Evolutionary conservation across 2,329 filamentous ascomycete genomes (phyloP).

Genomic region (Decorospora gaudefroyi): DNA sequence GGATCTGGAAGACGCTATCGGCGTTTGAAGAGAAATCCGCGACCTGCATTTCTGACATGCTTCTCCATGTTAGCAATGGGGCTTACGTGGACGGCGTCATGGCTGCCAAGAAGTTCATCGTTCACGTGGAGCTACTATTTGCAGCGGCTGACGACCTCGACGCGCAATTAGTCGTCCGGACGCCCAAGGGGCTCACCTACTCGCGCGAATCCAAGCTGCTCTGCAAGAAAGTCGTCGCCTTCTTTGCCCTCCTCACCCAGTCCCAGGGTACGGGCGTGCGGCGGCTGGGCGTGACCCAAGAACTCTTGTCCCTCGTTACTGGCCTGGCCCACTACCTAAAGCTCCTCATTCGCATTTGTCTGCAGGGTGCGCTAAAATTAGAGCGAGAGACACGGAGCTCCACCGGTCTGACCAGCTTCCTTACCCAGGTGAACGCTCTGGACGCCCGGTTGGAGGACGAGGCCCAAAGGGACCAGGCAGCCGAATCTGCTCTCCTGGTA

Average conservation of each 20-base stretch:
- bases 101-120: conserved; percentile 94
- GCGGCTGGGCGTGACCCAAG: conserved; percentile 94
- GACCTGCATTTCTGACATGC: conserved; percentile 98
- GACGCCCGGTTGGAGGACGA: conserved; percentile 57
- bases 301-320: conserved; percentile 95
- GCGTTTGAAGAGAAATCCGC: conserved; percentile 97
- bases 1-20: conserved; percentile 96
- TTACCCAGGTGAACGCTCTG: conserved; percentile 82
- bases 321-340: conserved; percentile 97
- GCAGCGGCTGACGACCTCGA: conserved; percentile 85
- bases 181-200: conserved; percentile 85
- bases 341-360: conserved; percentile 92
- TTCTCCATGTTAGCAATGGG: conserved; percentile 96
- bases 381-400: conserved; percentile 79
- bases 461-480: conserved; percentile 47
- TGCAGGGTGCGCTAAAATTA: conserved; percentile 88
- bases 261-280: conserved; percentile 88
- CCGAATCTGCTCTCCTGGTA: conserved; percentile 51
- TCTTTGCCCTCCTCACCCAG: conserved; percentile 93
- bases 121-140: conserved; percentile 93
- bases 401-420: conserved; percentile 78
- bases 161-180: conserved; percentile 66
- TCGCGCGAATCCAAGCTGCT: conserved; percentile 94
- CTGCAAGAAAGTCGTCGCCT: conserved; percentile 99
- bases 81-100: conserved; percentile 94